A percentile compares a stretch with the other conserved stretches of the same genome.
Conservation (phyloP, 805 yeast species). For the Zygoascus tannicola region DNA sequence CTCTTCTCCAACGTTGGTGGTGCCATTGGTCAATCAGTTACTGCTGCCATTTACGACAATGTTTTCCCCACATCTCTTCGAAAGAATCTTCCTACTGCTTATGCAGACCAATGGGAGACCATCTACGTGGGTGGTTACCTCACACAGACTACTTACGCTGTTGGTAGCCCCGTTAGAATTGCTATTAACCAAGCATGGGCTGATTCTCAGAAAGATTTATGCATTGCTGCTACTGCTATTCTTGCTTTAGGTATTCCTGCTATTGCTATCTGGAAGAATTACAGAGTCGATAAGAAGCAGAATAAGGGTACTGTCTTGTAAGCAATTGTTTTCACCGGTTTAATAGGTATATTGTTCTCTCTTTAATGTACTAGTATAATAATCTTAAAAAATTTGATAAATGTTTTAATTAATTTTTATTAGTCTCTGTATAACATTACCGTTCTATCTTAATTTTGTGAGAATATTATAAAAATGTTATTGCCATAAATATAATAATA, state of each 20-base stretch:
- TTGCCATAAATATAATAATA: too few species aligned
- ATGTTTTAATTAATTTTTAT: too few species aligned
- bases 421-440: too few species aligned
- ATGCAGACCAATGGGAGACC: constrained; percentile 5
- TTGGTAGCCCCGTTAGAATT: constrained; percentile 9
- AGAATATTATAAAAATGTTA: too few species aligned
- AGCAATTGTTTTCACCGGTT: too few species aligned
- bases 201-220: constrained; percentile 11
- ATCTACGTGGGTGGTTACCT: constrained; percentile 12
- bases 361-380: too few species aligned
- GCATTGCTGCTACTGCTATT: constrained; percentile 8
- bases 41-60: constrained; percentile 54
- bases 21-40: constrained; percentile 47
- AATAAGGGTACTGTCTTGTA: constrained; percentile 2
- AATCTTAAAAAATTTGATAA: too few species aligned
- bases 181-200: constrained; percentile 15
- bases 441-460: too few species aligned
- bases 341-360: too few species aligned
- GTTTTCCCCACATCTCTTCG: constrained; percentile 23
- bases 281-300: constrained; percentile 1
- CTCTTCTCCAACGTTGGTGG: constrained; percentile 47
- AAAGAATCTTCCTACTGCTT: constrained; percentile 23
- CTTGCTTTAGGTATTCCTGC: constrained; percentile 3
- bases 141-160: constrained; percentile 8
- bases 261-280: constrained; percentile 3